Evolutionary conservation across 768 basidiomycete species (phyloP), one percentile per base, ranked within the genome.

Genomic region (Austroboletus eburneus): DNA sequence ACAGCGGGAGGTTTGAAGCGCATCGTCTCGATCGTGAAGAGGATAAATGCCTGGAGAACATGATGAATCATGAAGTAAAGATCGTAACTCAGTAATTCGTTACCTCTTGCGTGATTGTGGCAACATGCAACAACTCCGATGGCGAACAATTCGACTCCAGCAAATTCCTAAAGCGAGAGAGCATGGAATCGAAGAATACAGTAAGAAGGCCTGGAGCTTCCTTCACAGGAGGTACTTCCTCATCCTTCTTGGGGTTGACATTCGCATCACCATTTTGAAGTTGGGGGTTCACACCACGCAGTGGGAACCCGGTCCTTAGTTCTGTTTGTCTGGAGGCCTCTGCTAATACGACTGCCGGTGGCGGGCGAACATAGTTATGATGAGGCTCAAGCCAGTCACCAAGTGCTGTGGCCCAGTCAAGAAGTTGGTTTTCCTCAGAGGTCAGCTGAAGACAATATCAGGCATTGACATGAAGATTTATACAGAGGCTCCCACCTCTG

Each of bases 331-430:
- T 88, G 6, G 85, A 77, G 25, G 83, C 85, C 61, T 88, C 88
- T 7, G 84, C 85, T 20, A 88, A 69, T 25, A 88, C 86, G 14
- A 78, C 76, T 7, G 78, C 66, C 2, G 86, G 79, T 17, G 80
- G 81, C 4, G 87, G 89, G 2, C 89, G 83, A 27, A 79, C 71
- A 56, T 86, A 69, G 48, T 87, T 74, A 52, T 91, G 87, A 61
- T 86, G 81, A 7, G 84, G 84, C 49, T 80, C 84, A 14, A 91
- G 72, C 88, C 88, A 91, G 42, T 81, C 75, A 24, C 83, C 78
- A 38, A 90, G 67, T 14, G 79, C 76, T 29, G 69, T 71, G 10
- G 79, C 76, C 65, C 79, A 90, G 21, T 82, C 70, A 37, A 81
- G 67, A 33, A 88, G 72, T 27, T 65, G 61, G 16, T 62, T 57